These are phyloP conservation scores for Cladophialophora immunda DNA, from an alignment of 2,329 filamentous ascomycete species.

Conservation along the genomic window DNA sequence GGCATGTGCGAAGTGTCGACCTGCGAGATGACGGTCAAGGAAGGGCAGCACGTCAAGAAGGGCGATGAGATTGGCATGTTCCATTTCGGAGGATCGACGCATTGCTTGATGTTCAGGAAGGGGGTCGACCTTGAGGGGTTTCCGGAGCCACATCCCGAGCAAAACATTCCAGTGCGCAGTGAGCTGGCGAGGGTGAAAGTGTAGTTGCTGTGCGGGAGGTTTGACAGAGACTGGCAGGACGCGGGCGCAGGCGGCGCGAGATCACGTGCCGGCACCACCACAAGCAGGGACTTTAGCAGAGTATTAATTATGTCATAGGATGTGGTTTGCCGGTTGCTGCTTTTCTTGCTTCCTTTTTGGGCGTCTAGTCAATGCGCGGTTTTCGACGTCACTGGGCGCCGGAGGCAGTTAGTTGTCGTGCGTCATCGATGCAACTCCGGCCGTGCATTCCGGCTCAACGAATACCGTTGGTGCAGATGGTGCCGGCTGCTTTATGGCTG, in stretches of 20 bases:
- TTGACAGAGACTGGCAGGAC: too few relatives aligned
- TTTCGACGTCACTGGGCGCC: conserved; percentile 8
- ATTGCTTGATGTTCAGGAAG: conserved; percentile 71
- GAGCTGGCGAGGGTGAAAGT: conserved; percentile 49
- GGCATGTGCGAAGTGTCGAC: conserved; percentile 81
- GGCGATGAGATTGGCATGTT: conserved; percentile 80
- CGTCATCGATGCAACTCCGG: neutral
- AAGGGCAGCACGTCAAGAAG: conserved; percentile 72
- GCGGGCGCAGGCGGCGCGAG: too few relatives aligned
- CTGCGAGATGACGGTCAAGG: conserved; percentile 74
- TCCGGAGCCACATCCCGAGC: conserved; percentile 47
- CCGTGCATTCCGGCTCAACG: neutral
- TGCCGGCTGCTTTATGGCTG: neutral
- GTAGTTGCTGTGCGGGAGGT: conserved; percentile 12
- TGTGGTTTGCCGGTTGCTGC: neutral
- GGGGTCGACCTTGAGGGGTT: conserved; percentile 52
- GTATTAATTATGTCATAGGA: neutral
- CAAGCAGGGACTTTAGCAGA: too few relatives aligned
- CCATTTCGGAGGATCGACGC: conserved; percentile 77
- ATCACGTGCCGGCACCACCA: too few relatives aligned
- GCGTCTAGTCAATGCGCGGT: neutral
- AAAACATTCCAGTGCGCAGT: conserved; percentile 53
- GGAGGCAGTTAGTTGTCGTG: neutral
- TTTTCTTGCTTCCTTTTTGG: neutral
- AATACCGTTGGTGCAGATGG: neutral